Base-by-base conservation (phyloP, 495 filamentous ascomycete genomes). In the Neurospora sp. region DNA sequence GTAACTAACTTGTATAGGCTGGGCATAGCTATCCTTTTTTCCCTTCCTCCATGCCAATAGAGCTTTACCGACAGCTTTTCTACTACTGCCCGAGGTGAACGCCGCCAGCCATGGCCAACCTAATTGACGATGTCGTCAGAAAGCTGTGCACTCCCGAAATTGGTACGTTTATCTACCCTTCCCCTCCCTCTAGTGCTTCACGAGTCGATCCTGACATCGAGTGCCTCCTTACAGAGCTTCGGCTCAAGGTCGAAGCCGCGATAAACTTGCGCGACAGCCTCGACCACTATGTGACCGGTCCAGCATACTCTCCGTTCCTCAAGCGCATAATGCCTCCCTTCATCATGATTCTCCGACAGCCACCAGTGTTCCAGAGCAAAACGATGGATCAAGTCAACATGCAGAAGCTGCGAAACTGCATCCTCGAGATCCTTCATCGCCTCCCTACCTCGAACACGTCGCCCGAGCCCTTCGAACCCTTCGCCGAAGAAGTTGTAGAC, bases 401-500 rank as follows among this genome's bases (percentile, higher is more conserved):
- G 22, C 83, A 97, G 91, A 94, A 93, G 88, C 82, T 98, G 70
- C 91, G 96, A 69, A 94, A 94, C 81, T 94, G 92, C 76, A 87
- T 94, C 27, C 91, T 99, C 72, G 96, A 99, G 81, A 98, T 97
- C 69, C 84, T 99, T 4, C 94, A 98, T 82, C 90, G 96, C 69
- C 79, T 99, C 71, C 96, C 95, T 6, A 94, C 93, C 0, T 72
- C 78, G 77, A 89, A 84, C 70, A 74, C 79, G 9, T 91, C 92
- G 9, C 83, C 90, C 35, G 94, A 97, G 74, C 88, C 88, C 7
- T 88, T 97, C 77, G 93, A 97, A 80, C 92, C 91, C 4, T 96
- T 94, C 79, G 95, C 94, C 20, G 86, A 88, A 45, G 91, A 93
- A 73, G 89, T 97, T 73, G 94, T 97, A 44, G 93, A 97, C 77